Base-by-base conservation (phyloP, 495 filamentous ascomycete genomes). In the Xylaria grammica region DNA sequence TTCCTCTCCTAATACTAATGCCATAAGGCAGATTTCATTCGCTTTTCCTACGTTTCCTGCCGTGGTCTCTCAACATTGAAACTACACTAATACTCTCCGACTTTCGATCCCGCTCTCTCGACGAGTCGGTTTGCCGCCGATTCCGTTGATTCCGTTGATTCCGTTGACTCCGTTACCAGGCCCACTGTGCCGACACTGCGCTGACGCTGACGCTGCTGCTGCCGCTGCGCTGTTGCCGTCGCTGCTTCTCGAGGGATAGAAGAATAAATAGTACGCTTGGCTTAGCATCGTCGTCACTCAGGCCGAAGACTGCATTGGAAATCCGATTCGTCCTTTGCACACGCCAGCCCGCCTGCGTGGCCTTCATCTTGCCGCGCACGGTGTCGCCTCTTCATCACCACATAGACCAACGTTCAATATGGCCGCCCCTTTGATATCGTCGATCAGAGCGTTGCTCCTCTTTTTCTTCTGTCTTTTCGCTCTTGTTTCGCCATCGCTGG, bases 401-500 rank as follows among this genome's bases (percentile, higher is more conserved):
- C 26, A 17, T 2, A 2, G 1, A 2, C 13, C 20, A 38, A n/a
- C 9, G 15, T n/a, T 48, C 40, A 55, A 40, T 53, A 79, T 60
- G 69, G 70, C 38, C 63, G 70, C 38, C 63, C 67, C 45, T 58
- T 62, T 32, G 71, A 26, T 3, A 15, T 55, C 51, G 22, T 49
- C 59, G 29, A 55, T 27, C 9, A 67, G 54, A 50, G 19, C 60
- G 38, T 50, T 45, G 51, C 38, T 49, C 50, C 22, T 55, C 8
- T 20, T 58, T 29, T 40, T 52, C 55, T 53, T 60, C 30, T 60
- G 51, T 10, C 46, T 58, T 17, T 53, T 60, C 4, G 48, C 77
- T 11, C 3, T 74, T 58, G 58, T 78, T 44, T 52, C 73, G 42
- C 74, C 72, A 38, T 68, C 66, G 42, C 68, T 72, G 32, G 76